Percentiles rank a stretch among this genome's conserved stretches.
These are phyloP conservation scores for Cyathus striatus DNA, from an alignment of 768 basidiomycete genomes.

Conservation along the genomic window DNA sequence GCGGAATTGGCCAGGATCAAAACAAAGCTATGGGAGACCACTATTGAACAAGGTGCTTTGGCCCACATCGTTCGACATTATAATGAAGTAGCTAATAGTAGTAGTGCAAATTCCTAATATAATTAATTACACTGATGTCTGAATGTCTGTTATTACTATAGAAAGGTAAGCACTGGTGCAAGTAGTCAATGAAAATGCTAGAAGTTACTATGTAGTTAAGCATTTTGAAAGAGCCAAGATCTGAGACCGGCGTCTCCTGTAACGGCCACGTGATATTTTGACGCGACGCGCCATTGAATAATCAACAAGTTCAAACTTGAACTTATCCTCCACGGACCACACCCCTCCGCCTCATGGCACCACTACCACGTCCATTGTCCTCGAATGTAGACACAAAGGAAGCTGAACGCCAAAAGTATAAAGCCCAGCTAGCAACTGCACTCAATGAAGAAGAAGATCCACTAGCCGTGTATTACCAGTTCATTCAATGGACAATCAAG, in stretches of 20 bases:
- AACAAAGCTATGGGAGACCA: conserved; percentile 69
- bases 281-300: conserved; percentile 15
- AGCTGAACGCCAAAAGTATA: conserved; percentile 29
- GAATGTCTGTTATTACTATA: not conserved
- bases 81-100: conserved; percentile 7
- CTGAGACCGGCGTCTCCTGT: not conserved
- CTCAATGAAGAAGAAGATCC: conserved; percentile 80
- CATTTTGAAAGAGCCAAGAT: not conserved
- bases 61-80: conserved; percentile 35
- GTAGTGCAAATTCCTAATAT: not conserved
- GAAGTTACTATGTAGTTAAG: not conserved
- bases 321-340: no score
- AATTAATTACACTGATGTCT: not conserved
- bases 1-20: conserved; percentile 56
- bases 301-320: conserved; percentile 13
- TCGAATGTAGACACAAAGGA: conserved; percentile 16
- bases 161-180: not conserved
- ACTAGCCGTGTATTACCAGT: conserved; percentile 77
- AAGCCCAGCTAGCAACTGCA: conserved; percentile 41
- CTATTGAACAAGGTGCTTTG: conserved; percentile 64
- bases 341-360: conserved; percentile 5
- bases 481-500: conserved; percentile 86
- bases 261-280: conserved; percentile 4
- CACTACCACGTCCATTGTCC: conserved; percentile 9
- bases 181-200: not conserved